Percentiles rank a stretch among this genome's conserved stretches.
phyloP scores from a whole-genome alignment of 2,329 filamentous ascomycete genomes.

The Colletotrichum sp. region DNA sequence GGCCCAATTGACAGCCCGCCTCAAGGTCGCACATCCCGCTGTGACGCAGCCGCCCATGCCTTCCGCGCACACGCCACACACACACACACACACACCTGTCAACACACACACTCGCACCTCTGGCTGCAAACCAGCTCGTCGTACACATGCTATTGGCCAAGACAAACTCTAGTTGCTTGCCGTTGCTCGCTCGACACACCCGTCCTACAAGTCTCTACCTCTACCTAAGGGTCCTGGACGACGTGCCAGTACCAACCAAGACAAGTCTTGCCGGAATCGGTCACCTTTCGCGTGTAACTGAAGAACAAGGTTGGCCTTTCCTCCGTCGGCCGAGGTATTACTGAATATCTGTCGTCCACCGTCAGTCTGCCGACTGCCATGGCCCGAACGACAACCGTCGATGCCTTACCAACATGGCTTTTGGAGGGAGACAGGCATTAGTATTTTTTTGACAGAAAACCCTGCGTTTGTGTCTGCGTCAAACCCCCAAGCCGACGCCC shows the following conservation, averaged over 20 bases:
- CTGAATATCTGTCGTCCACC: not conserved
- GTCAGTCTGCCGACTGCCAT: not conserved
- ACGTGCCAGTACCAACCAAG: not conserved
- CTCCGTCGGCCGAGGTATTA: not conserved
- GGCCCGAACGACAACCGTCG: not conserved
- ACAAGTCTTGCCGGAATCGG: not conserved
- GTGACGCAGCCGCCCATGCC: conserved; percentile 5
- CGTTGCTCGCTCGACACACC: not conserved
- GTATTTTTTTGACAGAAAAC: not conserved
- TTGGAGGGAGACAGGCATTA: not conserved
- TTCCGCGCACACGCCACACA: not conserved
- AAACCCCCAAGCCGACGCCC: not conserved
- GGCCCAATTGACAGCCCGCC: conserved; percentile 9
- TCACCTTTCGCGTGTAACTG: not conserved
- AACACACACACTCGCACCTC: not conserved
- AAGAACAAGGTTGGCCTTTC: not conserved
- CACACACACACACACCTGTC: not conserved
- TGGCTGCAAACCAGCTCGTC: not conserved
- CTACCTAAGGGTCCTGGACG: not conserved
- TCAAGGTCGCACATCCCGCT: not conserved
- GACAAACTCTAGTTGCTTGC: not conserved
- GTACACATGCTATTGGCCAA: not conserved
- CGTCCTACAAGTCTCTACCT: not conserved
- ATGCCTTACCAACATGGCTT: not conserved
- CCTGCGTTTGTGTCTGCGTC: conserved; percentile 1